Conservation (phyloP, 495 filamentous ascomycete genomes). For the Glutinoglossum americanum region DNA sequence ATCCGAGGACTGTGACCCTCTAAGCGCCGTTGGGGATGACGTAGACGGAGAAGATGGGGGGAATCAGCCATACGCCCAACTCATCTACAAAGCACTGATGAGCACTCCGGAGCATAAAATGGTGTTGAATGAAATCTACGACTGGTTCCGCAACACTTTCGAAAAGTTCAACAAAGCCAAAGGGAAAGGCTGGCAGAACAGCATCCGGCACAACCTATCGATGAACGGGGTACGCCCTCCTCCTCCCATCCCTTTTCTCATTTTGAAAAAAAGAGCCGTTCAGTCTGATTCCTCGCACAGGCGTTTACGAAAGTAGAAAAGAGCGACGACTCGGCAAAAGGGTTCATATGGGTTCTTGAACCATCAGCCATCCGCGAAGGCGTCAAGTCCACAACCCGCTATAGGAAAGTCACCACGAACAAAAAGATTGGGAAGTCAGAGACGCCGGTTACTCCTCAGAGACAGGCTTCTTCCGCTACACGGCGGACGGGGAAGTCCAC, state of each 20-base stretch:
- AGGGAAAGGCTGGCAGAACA: conserved; percentile 87
- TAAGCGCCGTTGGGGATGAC: background rate
- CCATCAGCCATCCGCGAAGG: conserved; percentile 35
- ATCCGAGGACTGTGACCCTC: background rate
- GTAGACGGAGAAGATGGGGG: background rate
- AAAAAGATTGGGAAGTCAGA: conserved; percentile 25
- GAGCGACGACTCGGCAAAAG: conserved; percentile 31
- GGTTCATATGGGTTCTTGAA: conserved; percentile 46
- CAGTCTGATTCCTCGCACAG: conserved; percentile 19
- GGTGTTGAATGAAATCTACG: conserved; percentile 70
- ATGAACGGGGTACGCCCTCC: conserved; percentile 68
- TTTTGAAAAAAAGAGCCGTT: conserved; percentile 8
- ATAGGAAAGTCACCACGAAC: conserved; percentile 31
- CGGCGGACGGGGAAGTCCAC: conserved; percentile 31
- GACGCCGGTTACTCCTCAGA: conserved; percentile 22
- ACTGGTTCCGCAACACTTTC: conserved; percentile 72
- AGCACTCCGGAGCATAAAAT: conserved; percentile 40
- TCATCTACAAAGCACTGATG: conserved; percentile 60
- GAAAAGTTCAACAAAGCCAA: conserved; percentile 39
- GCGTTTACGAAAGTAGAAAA: conserved; percentile 41
- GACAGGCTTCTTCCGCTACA: conserved; percentile 26
- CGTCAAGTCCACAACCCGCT: conserved; percentile 56
- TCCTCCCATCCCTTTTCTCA: background rate
- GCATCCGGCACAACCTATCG: conserved; percentile 86
- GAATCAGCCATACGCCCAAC: conserved; percentile 44